phyloP scores from a whole-genome alignment of 2,329 filamentous ascomycete species.

The Alternaria incomplexa region DNA sequence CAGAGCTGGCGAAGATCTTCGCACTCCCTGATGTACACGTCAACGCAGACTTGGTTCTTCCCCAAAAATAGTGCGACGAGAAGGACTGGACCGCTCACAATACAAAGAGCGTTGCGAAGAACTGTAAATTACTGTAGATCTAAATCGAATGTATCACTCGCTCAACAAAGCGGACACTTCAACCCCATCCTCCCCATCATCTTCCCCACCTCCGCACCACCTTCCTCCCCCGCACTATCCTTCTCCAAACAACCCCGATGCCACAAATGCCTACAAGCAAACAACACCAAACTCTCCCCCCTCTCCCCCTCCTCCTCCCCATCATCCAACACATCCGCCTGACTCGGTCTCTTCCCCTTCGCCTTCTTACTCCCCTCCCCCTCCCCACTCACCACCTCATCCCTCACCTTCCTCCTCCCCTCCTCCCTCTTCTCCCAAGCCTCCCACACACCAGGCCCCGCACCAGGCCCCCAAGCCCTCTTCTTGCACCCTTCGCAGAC shows the following conservation, averaged over 20 bases:
- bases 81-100: too few species aligned
- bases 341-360: slow-evolving; percentile 30
- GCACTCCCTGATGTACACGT: too few species aligned
- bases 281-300: slow-evolving; percentile 38
- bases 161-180: slow-evolving; percentile 40
- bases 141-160: too few species aligned
- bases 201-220: background rate
- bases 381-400: slow-evolving; percentile 51
- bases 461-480: slow-evolving; percentile 87
- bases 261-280: slow-evolving; percentile 51
- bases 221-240: background rate
- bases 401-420: slow-evolving; percentile 53
- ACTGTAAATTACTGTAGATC: too few species aligned
- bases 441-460: slow-evolving; percentile 77
- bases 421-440: slow-evolving; percentile 72
- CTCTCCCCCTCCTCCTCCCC: slow-evolving; percentile 3
- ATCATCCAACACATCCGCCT: slow-evolving; percentile 9
- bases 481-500: slow-evolving; percentile 85
- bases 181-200: slow-evolving; percentile 16
- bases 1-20: too few species aligned
- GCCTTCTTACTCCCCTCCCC: slow-evolving; percentile 53
- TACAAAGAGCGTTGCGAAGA: too few species aligned
- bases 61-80: too few species aligned
- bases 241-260: slow-evolving; percentile 45
- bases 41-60: too few species aligned